Evolutionary conservation across 306 rosid genomes (phyloP).

Genomic region (Rosa rugosa): DNA sequence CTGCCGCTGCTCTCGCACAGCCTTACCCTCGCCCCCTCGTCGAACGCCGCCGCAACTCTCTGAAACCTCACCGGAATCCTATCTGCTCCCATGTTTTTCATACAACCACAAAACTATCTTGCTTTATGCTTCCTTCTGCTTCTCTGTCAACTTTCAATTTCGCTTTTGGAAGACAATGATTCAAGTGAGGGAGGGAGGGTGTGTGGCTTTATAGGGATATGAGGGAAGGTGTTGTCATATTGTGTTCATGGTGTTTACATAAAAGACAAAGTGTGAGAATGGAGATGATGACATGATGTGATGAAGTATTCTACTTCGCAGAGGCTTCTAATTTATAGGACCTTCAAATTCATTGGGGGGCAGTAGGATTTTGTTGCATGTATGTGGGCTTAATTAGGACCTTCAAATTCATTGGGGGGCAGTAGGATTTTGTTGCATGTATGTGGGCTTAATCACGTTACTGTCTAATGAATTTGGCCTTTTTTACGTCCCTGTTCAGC

Average conservation of each 20-base stretch:
- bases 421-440: constrained; percentile 19
- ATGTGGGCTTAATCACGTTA: constrained; percentile 30
- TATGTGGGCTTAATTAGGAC: constrained; percentile 34
- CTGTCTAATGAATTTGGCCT: constrained; percentile 21
- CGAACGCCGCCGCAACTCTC: constrained; percentile 68
- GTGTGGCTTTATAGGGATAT: neutral
- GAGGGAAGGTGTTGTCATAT: constrained; percentile 20
- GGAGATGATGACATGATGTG: constrained; percentile 26
- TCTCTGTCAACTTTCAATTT: neutral
- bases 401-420: neutral
- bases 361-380: constrained; percentile 4
- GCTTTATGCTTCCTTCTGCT: neutral
- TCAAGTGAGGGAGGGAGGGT: neutral
- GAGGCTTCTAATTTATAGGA: constrained; percentile 41
- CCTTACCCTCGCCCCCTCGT: constrained; percentile 45
- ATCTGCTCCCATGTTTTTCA: neutral
- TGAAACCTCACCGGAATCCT: constrained; percentile 53
- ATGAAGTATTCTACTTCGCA: too few species aligned
- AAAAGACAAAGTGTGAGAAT: neutral
- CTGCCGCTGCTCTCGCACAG: constrained; percentile 81
- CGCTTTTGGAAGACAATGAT: constrained; percentile 10
- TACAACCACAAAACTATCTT: neutral
- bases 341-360: neutral
- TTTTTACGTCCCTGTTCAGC: constrained; percentile 17
- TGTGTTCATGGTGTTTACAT: constrained; percentile 41